Conservation (phyloP, 1,284 basidiomycete species). For the Malassezia pachydermatis region DNA sequence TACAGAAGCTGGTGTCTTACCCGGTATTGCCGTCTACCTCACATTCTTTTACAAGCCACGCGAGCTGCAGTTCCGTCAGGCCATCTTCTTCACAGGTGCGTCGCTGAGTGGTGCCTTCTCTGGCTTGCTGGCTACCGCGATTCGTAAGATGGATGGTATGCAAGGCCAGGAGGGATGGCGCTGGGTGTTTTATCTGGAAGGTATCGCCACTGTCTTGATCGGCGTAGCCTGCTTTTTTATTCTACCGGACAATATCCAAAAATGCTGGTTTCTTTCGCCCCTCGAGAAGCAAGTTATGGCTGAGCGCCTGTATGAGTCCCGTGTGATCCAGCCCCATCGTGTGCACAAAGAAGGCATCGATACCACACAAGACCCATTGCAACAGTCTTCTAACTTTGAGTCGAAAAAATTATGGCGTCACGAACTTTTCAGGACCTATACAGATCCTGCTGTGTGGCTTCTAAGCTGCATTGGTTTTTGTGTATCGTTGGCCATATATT, state of each 20-base stretch:
- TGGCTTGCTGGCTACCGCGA: constrained; percentile 36
- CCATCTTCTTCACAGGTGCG: constrained; percentile 39
- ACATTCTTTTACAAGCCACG: constrained; percentile 40
- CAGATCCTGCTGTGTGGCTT: constrained; percentile 25
- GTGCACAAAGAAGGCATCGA: not conserved
- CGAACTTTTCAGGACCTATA: constrained; percentile 27
- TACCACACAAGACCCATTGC: not conserved
- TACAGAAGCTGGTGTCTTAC: constrained; percentile 31
- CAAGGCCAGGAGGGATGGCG: constrained; percentile 25
- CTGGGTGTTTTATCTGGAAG: constrained; percentile 42
- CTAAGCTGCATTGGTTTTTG: constrained; percentile 28
- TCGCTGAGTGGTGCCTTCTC: constrained; percentile 35
- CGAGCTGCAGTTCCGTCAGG: constrained; percentile 36
- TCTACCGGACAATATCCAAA: constrained; percentile 28
- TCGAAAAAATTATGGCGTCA: constrained; percentile 14
- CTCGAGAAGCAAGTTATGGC: constrained; percentile 26
- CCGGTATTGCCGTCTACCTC: constrained; percentile 33
- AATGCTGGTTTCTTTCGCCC: constrained; percentile 28
- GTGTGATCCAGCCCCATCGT: not conserved
- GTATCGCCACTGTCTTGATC: constrained; percentile 32
- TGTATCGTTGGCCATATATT: constrained; percentile 28
- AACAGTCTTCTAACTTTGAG: not conserved
- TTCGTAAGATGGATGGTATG: constrained; percentile 27
- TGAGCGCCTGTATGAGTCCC: constrained; percentile 18
- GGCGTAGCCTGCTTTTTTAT: constrained; percentile 26